Evolutionary conservation across 768 basidiomycete genomes (phyloP).

Genomic region (Suillus ampliporus): DNA sequence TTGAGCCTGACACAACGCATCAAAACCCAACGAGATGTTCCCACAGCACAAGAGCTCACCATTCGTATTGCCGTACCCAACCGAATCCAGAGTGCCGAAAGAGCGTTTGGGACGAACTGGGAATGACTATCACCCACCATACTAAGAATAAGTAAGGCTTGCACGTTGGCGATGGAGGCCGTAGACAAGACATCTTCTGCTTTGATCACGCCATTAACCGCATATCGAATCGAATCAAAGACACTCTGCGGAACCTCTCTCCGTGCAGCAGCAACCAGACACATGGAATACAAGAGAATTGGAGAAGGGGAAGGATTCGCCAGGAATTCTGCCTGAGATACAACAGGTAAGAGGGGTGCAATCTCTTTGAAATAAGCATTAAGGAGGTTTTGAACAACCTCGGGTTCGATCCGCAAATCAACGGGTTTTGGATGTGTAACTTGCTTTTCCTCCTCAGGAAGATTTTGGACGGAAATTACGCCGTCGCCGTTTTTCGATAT

Average conservation of each 20-base stretch:
- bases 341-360: slow-evolving; percentile 86
- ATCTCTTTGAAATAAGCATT: slow-evolving; percentile 94
- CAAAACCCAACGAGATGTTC: slow-evolving; percentile 24
- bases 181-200: slow-evolving; percentile 91
- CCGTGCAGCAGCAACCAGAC: slow-evolving; percentile 87
- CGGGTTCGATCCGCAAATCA: slow-evolving; percentile 77
- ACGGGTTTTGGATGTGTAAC: slow-evolving; percentile 62
- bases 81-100: slow-evolving; percentile 87
- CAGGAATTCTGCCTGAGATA: slow-evolving; percentile 89
- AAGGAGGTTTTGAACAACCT: slow-evolving; percentile 79
- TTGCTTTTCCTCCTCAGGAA: slow-evolving; percentile 59
- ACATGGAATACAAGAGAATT: slow-evolving; percentile 91
- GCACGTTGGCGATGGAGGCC: slow-evolving; percentile 84
- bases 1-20: slow-evolving; percentile 70
- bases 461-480: slow-evolving; percentile 80
- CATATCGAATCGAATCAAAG: slow-evolving; percentile 89
- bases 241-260: slow-evolving; percentile 82
- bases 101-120: slow-evolving; percentile 82
- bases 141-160: slow-evolving; percentile 82
- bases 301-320: slow-evolving; percentile 73
- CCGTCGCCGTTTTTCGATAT: slow-evolving; percentile 86
- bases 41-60: slow-evolving; percentile 56
- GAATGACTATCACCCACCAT: slow-evolving; percentile 93
- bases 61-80: slow-evolving; percentile 91
- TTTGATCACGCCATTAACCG: slow-evolving; percentile 87